Conservation (phyloP, 208 protist genomes). For the Trypanosoma vivax region DNA sequence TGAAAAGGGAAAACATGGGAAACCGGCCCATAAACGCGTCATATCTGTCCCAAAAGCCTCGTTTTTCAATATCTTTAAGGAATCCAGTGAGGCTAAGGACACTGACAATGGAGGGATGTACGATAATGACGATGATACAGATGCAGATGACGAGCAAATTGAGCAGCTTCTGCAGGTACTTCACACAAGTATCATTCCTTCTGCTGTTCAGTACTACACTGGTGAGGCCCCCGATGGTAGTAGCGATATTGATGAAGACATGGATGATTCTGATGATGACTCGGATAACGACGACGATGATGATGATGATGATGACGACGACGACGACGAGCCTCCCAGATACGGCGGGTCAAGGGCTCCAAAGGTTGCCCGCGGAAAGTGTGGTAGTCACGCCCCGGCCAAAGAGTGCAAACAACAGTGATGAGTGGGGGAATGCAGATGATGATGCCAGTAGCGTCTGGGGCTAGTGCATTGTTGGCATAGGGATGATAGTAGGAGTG, state of each 20-base stretch:
- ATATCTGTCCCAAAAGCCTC: conserved; percentile 46
- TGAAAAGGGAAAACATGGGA: conserved; percentile 37
- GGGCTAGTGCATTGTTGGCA: neutral
- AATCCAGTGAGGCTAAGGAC: conserved; percentile 15
- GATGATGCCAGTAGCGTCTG: neutral
- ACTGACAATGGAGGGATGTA: conserved; percentile 2
- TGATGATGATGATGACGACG: conserved; percentile 15
- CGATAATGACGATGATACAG: conserved; percentile 18
- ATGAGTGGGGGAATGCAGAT: neutral
- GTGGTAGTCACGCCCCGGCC: neutral
- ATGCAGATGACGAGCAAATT: conserved; percentile 54
- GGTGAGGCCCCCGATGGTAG: conserved; percentile 77
- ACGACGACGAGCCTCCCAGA: neutral
- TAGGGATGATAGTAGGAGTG: neutral
- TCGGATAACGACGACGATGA: conserved; percentile 59
- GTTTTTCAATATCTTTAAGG: conserved; percentile 80
- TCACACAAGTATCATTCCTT: conserved; percentile 64
- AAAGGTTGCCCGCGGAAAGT: neutral
- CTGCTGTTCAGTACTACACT: conserved; percentile 80
- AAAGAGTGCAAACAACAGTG: conserved; percentile 23
- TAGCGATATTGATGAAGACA: conserved; percentile 58
- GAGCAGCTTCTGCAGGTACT: conserved; percentile 30
- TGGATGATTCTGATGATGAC: conserved; percentile 70
- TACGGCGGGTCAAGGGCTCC: neutral
- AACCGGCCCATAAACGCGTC: conserved; percentile 33